Evolutionary conservation across 2,329 filamentous ascomycete genomes (phyloP).

Genomic region (Apiospora arundinis): DNA sequence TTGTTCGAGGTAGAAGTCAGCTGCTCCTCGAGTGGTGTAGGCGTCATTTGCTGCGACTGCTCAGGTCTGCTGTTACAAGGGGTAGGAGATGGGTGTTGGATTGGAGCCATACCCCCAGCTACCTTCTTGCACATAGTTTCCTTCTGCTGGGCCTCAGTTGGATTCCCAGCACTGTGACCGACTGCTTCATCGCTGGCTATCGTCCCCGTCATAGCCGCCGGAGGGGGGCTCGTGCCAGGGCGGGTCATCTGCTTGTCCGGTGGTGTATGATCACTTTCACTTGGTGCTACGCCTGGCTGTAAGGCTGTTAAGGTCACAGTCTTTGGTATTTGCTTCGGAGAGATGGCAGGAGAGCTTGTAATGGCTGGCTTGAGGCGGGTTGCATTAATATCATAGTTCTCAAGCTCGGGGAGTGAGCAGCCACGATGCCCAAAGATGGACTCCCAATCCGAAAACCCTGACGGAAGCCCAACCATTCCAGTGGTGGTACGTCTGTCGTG

Average conservation of each 20-base stretch:
- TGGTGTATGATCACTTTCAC: background rate
- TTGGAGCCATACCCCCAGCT: background rate
- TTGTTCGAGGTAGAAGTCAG: constrained; percentile 20
- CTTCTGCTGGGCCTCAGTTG: background rate
- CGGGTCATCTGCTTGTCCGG: background rate
- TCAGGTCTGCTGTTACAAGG: background rate
- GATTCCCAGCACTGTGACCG: background rate
- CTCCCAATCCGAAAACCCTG: constrained; percentile 37
- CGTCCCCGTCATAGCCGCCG: background rate
- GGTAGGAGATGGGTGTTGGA: background rate
- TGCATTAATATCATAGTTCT: constrained; percentile 39
- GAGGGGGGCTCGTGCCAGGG: background rate
- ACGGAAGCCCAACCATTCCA: constrained; percentile 39
- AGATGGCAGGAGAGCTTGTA: background rate
- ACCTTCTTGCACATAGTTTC: background rate
- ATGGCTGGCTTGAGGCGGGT: background rate
- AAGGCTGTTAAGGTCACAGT: constrained; percentile 24
- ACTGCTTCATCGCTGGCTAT: background rate
- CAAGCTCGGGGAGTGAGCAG: constrained; percentile 43
- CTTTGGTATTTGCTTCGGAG: constrained; percentile 33
- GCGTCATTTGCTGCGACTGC: background rate
- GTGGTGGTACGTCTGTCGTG: constrained; percentile 39
- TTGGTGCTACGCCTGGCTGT: background rate
- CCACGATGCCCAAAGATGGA: constrained; percentile 38
- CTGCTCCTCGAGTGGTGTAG: background rate